Conservation (phyloP, 2,329 filamentous ascomycete genomes). For the Pseudogymnoascus sp. region DNA sequence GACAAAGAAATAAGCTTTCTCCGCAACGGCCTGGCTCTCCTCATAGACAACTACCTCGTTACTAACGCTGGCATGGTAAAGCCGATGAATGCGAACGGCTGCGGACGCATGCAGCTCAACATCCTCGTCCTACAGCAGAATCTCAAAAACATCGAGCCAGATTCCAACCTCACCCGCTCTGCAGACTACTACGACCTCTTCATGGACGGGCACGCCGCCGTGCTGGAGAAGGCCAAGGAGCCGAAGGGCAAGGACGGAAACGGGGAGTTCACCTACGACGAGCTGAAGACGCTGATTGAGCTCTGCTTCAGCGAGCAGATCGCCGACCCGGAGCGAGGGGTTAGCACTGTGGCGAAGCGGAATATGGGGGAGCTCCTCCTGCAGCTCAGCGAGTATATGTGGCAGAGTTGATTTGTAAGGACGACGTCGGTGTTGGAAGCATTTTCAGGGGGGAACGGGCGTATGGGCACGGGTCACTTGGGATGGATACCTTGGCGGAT, state of each 20-base stretch:
- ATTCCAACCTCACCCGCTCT: conserved; percentile 54
- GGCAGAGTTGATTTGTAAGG: conserved; percentile 37
- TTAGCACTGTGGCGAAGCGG: conserved; percentile 58
- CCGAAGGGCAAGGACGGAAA: conserved; percentile 28
- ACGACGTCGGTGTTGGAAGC: not conserved
- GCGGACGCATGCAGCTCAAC: conserved; percentile 84
- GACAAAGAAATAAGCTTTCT: conserved; percentile 66
- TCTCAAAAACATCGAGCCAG: conserved; percentile 80
- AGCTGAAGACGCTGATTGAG: conserved; percentile 58
- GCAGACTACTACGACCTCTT: conserved; percentile 64
- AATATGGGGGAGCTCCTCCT: conserved; percentile 63
- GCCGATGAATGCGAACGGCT: conserved; percentile 77
- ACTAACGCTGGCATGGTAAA: conserved; percentile 61
- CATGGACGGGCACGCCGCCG: conserved; percentile 53
- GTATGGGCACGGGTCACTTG: not conserved
- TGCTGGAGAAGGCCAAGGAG: conserved; percentile 54
- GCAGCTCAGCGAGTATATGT: conserved; percentile 65
- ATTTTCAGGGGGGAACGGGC: not conserved
- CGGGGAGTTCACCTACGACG: conserved; percentile 53
- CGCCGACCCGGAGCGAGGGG: conserved; percentile 58
- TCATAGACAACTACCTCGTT: conserved; percentile 75
- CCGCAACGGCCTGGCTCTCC: conserved; percentile 62
- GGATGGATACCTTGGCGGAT: not conserved
- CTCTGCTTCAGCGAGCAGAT: conserved; percentile 61
- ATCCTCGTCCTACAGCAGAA: conserved; percentile 94